phyloP scores from a whole-genome alignment of 768 basidiomycete species.

The Hygrocybe punicea region DNA sequence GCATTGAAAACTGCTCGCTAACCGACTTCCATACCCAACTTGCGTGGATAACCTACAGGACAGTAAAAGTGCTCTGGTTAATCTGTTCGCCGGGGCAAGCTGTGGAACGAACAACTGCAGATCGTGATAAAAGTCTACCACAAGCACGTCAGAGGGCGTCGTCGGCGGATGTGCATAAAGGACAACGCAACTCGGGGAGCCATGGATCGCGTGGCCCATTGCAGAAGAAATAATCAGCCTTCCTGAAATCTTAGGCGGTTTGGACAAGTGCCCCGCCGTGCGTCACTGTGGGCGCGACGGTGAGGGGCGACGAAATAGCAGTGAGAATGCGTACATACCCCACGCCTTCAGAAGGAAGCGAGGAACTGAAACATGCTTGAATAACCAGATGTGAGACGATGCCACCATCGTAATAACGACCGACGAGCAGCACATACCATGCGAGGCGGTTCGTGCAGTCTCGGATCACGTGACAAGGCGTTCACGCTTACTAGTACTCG shows the following conservation, averaged over 20 bases:
- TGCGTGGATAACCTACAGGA: slow-evolving; percentile 10
- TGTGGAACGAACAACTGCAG: not conserved
- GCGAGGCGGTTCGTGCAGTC: no score
- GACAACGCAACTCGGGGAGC: slow-evolving; percentile 4
- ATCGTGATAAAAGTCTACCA: not conserved
- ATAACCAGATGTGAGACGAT: no score
- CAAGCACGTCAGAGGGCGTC: not conserved
- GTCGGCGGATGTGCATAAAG: not conserved
- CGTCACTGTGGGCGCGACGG: slow-evolving; percentile 2
- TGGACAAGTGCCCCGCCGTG: slow-evolving; percentile 8
- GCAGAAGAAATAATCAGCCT: slow-evolving; percentile 9
- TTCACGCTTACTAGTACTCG: no score
- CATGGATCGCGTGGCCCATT: slow-evolving; percentile 8
- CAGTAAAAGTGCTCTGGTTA: no score
- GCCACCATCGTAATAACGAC: no score
- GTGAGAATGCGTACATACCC: slow-evolving; percentile 7
- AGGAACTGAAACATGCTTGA: slow-evolving; percentile 23
- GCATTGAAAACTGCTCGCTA: slow-evolving; percentile 6
- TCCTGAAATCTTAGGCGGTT: slow-evolving; percentile 6
- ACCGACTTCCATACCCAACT: slow-evolving; percentile 8
- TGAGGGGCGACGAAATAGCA: no score
- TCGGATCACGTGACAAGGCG: no score
- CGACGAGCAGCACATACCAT: no score
- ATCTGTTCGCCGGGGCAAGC: no score
- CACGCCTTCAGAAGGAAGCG: slow-evolving; percentile 5